A percentile compares a stretch with the other conserved stretches of the same genome.
These are phyloP conservation scores for Phanerochaete carnosa DNA, from an alignment of 768 basidiomycete genomes.

Conservation along the genomic window DNA sequence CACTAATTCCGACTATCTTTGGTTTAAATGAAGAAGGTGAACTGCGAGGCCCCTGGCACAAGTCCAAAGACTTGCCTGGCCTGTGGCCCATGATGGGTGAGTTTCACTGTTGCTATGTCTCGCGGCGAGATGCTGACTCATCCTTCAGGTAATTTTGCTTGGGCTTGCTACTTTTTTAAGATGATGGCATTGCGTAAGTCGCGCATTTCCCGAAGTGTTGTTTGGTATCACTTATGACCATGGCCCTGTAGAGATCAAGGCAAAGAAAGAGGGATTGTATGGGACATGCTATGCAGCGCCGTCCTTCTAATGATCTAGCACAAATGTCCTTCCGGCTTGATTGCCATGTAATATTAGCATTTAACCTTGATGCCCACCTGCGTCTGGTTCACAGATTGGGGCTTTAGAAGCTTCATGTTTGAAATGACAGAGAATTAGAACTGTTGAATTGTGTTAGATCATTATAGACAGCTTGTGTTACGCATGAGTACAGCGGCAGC, in stretches of 20 bases:
- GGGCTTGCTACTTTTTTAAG: constrained; percentile 65
- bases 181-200: constrained; percentile 62
- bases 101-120: neutral
- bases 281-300: constrained; percentile 24
- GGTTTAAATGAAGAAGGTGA: constrained; percentile 66
- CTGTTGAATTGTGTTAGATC: too few species aligned
- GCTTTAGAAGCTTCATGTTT: too few species aligned
- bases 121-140: neutral
- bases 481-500: too few species aligned
- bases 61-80: constrained; percentile 44
- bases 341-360: too few species aligned
- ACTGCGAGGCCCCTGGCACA: constrained; percentile 45
- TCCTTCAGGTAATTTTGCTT: constrained; percentile 46
- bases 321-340: too few species aligned
- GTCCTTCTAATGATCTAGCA: too few species aligned
- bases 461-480: too few species aligned
- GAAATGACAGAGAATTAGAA: too few species aligned
- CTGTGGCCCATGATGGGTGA: constrained; percentile 62
- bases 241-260: constrained; percentile 30
- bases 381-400: constrained; percentile 68
- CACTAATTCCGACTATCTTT: constrained; percentile 53
- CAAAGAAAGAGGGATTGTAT: constrained; percentile 44
- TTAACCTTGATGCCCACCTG: constrained; percentile 39
- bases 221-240: neutral
- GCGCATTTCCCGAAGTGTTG: neutral